Evolutionary conservation across 2,329 filamentous ascomycete species (phyloP).

Genomic region (Pestalotiopsis sp.): DNA sequence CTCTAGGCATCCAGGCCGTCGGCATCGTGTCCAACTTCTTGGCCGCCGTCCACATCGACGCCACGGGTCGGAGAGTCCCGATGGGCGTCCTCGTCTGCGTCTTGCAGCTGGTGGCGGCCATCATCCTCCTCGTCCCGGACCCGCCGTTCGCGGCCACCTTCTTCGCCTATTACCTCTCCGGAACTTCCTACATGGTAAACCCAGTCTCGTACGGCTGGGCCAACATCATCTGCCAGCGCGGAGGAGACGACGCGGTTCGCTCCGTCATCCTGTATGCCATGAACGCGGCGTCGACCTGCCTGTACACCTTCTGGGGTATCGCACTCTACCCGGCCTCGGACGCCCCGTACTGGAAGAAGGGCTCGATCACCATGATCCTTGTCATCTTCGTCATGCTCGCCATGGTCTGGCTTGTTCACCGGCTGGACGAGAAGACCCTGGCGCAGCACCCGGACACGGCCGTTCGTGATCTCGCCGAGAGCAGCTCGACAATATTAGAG

Average conservation of each 20-base stretch:
- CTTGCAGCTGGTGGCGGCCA: constrained; percentile 34
- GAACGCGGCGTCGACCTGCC: constrained; percentile 39
- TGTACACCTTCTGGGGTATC: constrained; percentile 50
- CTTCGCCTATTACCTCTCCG: constrained; percentile 39
- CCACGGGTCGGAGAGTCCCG: constrained; percentile 22
- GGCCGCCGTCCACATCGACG: constrained; percentile 28
- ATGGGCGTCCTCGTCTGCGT: constrained; percentile 35
- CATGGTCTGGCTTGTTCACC: constrained; percentile 16
- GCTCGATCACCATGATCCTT: constrained; percentile 31
- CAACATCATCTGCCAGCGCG: constrained; percentile 36
- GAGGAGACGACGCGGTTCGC: constrained; percentile 42
- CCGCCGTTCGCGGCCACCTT: constrained; percentile 35
- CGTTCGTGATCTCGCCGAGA: neutral
- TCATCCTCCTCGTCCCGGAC: constrained; percentile 34
- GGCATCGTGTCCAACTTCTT: constrained; percentile 39
- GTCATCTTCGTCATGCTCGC: constrained; percentile 20
- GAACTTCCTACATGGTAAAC: constrained; percentile 42
- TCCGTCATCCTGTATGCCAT: constrained; percentile 42
- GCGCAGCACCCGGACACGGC: constrained; percentile 9
- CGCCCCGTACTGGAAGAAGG: constrained; percentile 43
- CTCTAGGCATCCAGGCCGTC: constrained; percentile 38
- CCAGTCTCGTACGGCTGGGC: constrained; percentile 41
- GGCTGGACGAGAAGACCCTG: constrained; percentile 16
- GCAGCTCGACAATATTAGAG: neutral
- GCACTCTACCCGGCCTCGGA: constrained; percentile 42